phyloP scores from a whole-genome alignment of 148 eudicot species.

The Cornus florida region DNA sequence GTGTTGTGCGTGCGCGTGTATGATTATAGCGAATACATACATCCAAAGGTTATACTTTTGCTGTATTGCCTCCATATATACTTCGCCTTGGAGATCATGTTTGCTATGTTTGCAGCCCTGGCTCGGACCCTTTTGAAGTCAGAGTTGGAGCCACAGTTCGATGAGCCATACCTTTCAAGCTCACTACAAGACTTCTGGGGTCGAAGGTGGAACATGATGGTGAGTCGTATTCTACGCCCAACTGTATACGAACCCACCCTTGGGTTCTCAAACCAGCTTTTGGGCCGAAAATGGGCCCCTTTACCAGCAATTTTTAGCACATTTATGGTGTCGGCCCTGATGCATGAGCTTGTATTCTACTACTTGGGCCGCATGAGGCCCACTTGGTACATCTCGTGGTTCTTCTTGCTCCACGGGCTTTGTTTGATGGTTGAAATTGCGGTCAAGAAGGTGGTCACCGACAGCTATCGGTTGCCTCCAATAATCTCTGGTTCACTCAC shows the following conservation, averaged over 20 bases:
- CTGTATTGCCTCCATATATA: slow-evolving; percentile 38
- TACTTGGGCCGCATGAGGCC: slow-evolving; percentile 40
- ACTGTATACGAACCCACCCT: slow-evolving; percentile 42
- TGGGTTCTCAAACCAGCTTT: background rate
- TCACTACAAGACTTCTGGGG: slow-evolving; percentile 72
- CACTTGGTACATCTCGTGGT: slow-evolving; percentile 39
- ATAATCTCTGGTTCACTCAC: slow-evolving; percentile 24
- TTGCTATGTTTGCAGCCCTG: slow-evolving; percentile 27
- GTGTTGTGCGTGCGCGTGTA: slow-evolving; percentile 26
- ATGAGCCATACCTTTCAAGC: slow-evolving; percentile 53
- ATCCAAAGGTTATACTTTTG: slow-evolving; percentile 29
- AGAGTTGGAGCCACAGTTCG: slow-evolving; percentile 49
- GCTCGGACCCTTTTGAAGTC: slow-evolving; percentile 26
- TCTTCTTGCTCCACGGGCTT: slow-evolving; percentile 47
- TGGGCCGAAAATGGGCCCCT: slow-evolving; percentile 30
- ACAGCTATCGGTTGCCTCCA: slow-evolving; percentile 20
- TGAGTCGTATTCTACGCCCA: slow-evolving; percentile 37
- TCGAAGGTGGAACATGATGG: slow-evolving; percentile 57
- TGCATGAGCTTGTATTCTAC: slow-evolving; percentile 56
- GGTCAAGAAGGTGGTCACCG: slow-evolving; percentile 21
- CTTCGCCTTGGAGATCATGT: slow-evolving; percentile 38
- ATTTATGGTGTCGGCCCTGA: slow-evolving; percentile 41
- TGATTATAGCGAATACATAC: slow-evolving; percentile 29
- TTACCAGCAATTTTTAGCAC: slow-evolving; percentile 29
- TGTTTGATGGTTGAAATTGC: slow-evolving; percentile 36